A percentile compares a stretch with the other conserved stretches of the same genome.
These are phyloP conservation scores for Beauveria sp. DNA, from an alignment of 2,329 filamentous ascomycete genomes.

Conservation along the genomic window DNA sequence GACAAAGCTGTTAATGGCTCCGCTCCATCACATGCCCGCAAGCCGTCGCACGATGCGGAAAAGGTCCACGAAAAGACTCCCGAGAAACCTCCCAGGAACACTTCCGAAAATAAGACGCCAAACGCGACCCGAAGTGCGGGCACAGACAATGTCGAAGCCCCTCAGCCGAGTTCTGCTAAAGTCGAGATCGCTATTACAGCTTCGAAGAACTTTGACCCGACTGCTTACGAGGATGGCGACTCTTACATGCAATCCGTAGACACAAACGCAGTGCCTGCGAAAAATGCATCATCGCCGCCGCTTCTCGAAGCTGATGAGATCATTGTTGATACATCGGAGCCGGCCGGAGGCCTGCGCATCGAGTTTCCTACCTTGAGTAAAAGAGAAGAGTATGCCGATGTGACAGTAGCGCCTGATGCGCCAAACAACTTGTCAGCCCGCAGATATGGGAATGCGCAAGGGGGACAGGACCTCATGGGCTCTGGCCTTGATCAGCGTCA, in stretches of 20 bases:
- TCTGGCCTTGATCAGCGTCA: conserved; percentile 71
- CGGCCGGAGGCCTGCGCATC: conserved; percentile 32
- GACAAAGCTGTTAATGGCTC: conserved; percentile 10
- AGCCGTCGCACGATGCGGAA: conserved; percentile 10
- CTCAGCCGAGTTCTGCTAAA: conserved; percentile 28
- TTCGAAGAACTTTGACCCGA: conserved; percentile 31
- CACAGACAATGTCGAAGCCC: conserved; percentile 21
- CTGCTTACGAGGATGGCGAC: conserved; percentile 27
- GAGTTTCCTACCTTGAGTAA: conserved; percentile 28
- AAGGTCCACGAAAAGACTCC: neutral
- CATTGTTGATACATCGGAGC: conserved; percentile 8
- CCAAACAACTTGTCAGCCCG: conserved; percentile 41
- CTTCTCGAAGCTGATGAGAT: neutral
- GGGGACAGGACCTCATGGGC: conserved; percentile 48
- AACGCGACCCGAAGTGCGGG: neutral
- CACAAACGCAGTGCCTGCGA: neutral
- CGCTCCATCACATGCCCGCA: conserved; percentile 5
- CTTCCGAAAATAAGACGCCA: neutral
- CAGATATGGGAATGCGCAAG: conserved; percentile 46
- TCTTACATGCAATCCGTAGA: conserved; percentile 15
- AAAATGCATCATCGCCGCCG: neutral
- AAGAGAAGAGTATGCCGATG: conserved; percentile 42
- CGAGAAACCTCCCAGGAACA: neutral
- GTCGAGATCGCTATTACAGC: conserved; percentile 43
- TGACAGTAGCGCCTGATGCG: conserved; percentile 38